These are phyloP conservation scores for Stentor coeruleus DNA, from an alignment of 73 alveolate genomes.

Conservation along the genomic window DNA sequence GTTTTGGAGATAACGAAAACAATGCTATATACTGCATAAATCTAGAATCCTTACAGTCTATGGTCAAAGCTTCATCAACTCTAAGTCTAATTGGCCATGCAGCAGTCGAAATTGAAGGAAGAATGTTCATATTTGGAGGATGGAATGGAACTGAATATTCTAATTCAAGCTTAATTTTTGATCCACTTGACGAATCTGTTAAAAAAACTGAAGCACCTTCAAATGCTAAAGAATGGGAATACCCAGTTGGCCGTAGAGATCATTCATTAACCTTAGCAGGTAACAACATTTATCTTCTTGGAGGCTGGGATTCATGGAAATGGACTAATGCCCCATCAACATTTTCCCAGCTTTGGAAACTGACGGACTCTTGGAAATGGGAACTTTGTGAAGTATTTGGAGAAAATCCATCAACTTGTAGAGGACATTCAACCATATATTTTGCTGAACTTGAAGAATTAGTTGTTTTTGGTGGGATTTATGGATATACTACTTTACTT, in stretches of 20 bases:
- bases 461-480: slow-evolving; percentile 19
- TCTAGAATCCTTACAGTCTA: background rate
- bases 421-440: slow-evolving; percentile 19
- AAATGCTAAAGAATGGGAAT: background rate
- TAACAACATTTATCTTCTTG: background rate
- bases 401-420: background rate
- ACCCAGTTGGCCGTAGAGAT: slow-evolving; percentile 17
- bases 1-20: background rate
- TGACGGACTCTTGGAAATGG: background rate
- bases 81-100: slow-evolving; percentile 2
- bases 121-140: slow-evolving; percentile 15
- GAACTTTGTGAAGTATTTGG: slow-evolving; percentile 20
- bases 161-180: background rate
- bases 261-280: background rate
- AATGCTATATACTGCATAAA: background rate
- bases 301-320: slow-evolving; percentile 17
- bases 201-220: background rate
- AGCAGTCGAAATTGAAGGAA: slow-evolving; percentile 20
- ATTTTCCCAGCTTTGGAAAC: slow-evolving; percentile 4
- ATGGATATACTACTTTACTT: background rate
- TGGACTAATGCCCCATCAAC: slow-evolving; percentile 9
- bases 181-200: slow-evolving; percentile 4
- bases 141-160: slow-evolving; percentile 7
- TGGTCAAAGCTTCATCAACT: background rate
- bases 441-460: background rate